Base-by-base conservation (phyloP, 23 red algal genomes). In the Rhodosorus marinus region DNA sequence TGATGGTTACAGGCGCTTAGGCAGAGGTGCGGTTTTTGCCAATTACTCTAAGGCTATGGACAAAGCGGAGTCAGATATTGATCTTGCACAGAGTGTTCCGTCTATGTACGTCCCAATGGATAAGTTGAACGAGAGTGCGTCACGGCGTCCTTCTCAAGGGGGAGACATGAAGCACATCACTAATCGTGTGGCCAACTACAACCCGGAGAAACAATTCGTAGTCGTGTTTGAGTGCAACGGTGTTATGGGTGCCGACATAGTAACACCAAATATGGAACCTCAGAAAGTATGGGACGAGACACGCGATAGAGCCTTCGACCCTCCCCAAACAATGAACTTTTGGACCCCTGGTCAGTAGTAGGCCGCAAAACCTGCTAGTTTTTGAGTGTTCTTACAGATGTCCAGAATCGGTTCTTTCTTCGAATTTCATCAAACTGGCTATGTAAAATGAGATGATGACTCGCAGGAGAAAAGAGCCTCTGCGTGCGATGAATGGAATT, bases 1-100 rank as follows among this genome's bases (percentile, higher is more conserved):
- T 6, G 47, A 50, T 5, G 47, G 47, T 6, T 50, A 50, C 6
- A 50, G 22, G 22, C 23, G 22, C 47, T 26, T 22, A 4, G 47
- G 47, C 47, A 22, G 47, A 22, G 47, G 47, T 2, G 47, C 47
- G 47, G 47, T 50, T 2, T 50, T 50, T 50, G 47, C 47, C 47
- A 26, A 50, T 26, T 50, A 50, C 5, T 24, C 47, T 26, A 50
- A 50, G 22, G 47, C 47, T 2, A 22, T 26, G 5, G 26, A 22
- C 22, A 1, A 3, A 22, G 43, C 43, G 20, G 47, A 2, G 22
- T 22, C 23, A 5, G 47, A 22, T 22, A 26, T 50, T 22, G 3
- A 6, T 22, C 47, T 24, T 22, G 22, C 26, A 26, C 22, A 50
- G 47, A 50, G 47, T 26, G 26, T 50, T 6, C 47, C 47, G 0